Evolutionary conservation across 805 yeast genomes (phyloP), one percentile per base, ranked within the genome.

Genomic region (Pichia nakasei): DNA sequence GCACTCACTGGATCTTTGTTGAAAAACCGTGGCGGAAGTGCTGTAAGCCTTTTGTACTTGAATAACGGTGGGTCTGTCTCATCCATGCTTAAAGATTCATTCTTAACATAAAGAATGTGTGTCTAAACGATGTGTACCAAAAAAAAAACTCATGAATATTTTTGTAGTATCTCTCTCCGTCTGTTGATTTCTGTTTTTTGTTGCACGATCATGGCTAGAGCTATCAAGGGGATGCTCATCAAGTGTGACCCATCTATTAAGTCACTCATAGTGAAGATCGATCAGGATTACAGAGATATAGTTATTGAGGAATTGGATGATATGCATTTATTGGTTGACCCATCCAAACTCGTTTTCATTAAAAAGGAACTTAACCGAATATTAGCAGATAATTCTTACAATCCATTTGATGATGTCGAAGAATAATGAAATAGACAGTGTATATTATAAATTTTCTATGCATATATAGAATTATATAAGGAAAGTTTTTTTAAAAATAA

Each of bases 231-330:
- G 42, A 68, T 74, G 3, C 54, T 76, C 38, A 62, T 76, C 17
- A 72, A 74, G 50, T 76, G 69, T 60, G 98, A 91, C 60, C 97
- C 98, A 2, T 86, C 97, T 1, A 88, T 91, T 50, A 75, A 80
- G 50, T 96, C 97, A 0, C 68, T 91, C 39, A 85, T 91, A 2
- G 65, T 91, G 20, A 83, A 80, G 58, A 83, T 91, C 36, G 97
- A 93, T 61, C 67, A 86, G 0, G 76, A 78, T 22, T 65, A 72
- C 32, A 82, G 85, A 46, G 95, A 88, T 52, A 81, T 93, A 2
- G 59, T 63, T 17, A 63, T 60, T n/a, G 79, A 82, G 62, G 97
- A 93, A 54, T 70, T 91, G 35, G 97, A 93, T 58, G 97, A 89
- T 38, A 85, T 93, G 1, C 97, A 93, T 61, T 63, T 91, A 18